Conservation (phyloP, 73 alveolate species). For the Symbiodinium pilosum region DNA sequence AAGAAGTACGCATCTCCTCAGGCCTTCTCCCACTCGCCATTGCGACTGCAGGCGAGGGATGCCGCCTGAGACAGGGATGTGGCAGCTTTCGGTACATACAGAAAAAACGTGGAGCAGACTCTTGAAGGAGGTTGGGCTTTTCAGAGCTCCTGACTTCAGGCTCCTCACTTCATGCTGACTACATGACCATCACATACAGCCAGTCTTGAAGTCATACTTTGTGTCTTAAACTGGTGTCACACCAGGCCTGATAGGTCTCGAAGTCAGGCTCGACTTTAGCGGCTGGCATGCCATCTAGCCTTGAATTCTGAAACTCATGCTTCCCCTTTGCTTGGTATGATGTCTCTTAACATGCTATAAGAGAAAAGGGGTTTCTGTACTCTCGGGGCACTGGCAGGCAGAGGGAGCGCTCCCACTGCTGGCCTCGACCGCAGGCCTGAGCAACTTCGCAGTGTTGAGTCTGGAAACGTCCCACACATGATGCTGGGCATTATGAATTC, state of each 20-base stretch:
- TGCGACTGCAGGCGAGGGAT: slow-evolving; percentile 78
- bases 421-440: slow-evolving; percentile 79
- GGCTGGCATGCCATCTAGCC: slow-evolving; percentile 53
- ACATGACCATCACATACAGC: no score
- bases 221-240: no score
- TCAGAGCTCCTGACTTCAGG: neutral
- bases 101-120: neutral
- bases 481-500: no score
- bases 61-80: slow-evolving; percentile 12
- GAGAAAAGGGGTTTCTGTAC: no score
- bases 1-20: no score
- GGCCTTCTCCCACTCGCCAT: slow-evolving; percentile 79
- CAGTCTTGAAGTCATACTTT: no score
- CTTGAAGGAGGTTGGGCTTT: neutral
- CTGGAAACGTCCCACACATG: no score
- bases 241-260: slow-evolving; percentile 65
- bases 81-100: no score
- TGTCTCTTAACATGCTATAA: no score
- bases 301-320: neutral
- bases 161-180: no score
- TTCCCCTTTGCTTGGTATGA: no score
- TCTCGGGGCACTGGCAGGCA: slow-evolving; percentile 13
- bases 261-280: slow-evolving; percentile 34
- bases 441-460: no score
- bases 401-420: slow-evolving; percentile 79